Evolutionary conservation across 768 basidiomycete species (phyloP).

Genomic region (Pisolithus sp.): DNA sequence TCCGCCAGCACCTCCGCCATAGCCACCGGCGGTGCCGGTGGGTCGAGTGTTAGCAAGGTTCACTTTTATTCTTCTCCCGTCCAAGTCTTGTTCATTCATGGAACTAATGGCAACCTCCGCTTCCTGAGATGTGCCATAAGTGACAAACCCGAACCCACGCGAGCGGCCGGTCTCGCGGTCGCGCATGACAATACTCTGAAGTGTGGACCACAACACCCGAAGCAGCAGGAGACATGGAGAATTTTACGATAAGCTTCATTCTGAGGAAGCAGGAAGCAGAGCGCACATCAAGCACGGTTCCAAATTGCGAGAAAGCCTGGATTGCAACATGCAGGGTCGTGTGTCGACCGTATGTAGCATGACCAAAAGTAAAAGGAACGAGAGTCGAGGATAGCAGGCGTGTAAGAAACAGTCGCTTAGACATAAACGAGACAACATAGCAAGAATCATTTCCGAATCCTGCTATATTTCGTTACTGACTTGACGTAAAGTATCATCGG

Average conservation of each 20-base stretch:
- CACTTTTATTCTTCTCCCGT: constrained; percentile 85
- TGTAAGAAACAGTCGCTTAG: constrained; percentile 26
- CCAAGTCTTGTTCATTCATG: constrained; percentile 88
- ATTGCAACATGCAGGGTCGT: constrained; percentile 13
- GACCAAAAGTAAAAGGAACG: constrained; percentile 9
- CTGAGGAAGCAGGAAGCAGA: constrained; percentile 28
- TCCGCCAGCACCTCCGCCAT: constrained; percentile 28
- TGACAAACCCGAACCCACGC: constrained; percentile 96
- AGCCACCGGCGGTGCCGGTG: constrained; percentile 34
- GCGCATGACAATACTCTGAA: constrained; percentile 94
- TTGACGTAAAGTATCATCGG: constrained; percentile 82
- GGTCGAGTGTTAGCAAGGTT: constrained; percentile 75
- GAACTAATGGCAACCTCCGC: constrained; percentile 70
- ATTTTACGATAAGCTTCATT: constrained; percentile 16
- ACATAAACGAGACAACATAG: constrained; percentile 43
- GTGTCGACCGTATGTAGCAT: constrained; percentile 11
- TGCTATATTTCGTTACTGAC: constrained; percentile 60
- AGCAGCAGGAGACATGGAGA: constrained; percentile 7
- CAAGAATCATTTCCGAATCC: constrained; percentile 19
- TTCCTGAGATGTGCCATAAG: constrained; percentile 53
- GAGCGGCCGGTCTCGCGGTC: constrained; percentile 97
- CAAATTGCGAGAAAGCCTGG: constrained; percentile 80
- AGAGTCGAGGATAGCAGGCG: constrained; percentile 23
- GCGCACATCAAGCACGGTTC: constrained; percentile 90
- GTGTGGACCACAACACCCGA: constrained; percentile 22